Evolutionary conservation across 177 flowering plant species (phyloP).

Genomic region (Tripterygium wilfordii): DNA sequence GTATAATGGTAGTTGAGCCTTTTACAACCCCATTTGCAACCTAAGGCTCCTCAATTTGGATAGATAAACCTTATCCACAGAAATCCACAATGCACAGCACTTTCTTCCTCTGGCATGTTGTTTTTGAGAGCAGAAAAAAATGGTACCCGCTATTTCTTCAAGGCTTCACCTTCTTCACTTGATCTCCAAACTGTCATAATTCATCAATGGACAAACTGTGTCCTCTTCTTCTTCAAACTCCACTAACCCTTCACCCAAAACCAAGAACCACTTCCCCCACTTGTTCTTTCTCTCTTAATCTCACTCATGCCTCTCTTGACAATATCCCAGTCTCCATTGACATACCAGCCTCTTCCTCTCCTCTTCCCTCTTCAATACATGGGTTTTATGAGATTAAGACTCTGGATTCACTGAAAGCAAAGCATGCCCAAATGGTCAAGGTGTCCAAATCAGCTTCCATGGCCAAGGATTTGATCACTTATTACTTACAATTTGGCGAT

Average conservation of each 20-base stretch:
- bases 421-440: constrained; percentile 45
- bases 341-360: constrained; percentile 10
- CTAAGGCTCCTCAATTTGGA: no score
- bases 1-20: no score
- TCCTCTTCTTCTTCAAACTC: constrained; percentile 15
- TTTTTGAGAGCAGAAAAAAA: no score
- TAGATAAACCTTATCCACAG: constrained; percentile 23
- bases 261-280: constrained; percentile 9
- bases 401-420: constrained; percentile 27
- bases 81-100: constrained; percentile 3
- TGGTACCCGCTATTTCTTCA: constrained; percentile 15
- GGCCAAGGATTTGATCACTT: constrained; percentile 25
- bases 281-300: constrained; percentile 13
- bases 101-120: neutral
- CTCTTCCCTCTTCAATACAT: constrained; percentile 2
- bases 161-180: constrained; percentile 3
- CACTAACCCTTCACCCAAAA: constrained; percentile 9
- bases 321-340: constrained; percentile 7
- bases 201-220: constrained; percentile 31
- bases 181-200: constrained; percentile 1
- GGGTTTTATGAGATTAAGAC: constrained; percentile 20
- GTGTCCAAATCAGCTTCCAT: constrained; percentile 14
- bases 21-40: no score
- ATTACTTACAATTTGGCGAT: constrained; percentile 44
- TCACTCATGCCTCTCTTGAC: constrained; percentile 10